Evolutionary conservation across 495 filamentous ascomycete genomes (phyloP).

Genomic region (Parathielavia appendiculata): DNA sequence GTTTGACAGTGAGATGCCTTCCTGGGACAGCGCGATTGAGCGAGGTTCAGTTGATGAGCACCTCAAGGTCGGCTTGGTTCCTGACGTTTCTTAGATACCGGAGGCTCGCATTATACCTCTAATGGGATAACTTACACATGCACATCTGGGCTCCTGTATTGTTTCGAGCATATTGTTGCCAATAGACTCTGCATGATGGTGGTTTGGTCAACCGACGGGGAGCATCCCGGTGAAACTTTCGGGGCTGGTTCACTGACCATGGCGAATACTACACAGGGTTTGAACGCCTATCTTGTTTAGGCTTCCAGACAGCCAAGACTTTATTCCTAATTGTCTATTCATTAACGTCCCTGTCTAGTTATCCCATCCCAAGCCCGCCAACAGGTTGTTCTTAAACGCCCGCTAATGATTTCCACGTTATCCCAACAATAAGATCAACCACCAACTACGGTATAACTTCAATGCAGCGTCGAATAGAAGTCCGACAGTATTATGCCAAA

Average conservation of each 20-base stretch:
- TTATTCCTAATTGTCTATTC: background rate
- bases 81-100: background rate
- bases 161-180: background rate
- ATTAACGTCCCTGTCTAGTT: background rate
- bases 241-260: no score
- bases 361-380: background rate
- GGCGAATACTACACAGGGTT: no score
- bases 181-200: no score
- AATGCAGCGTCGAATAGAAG: no score
- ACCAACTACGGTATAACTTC: no score
- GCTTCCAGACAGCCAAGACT: no score
- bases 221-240: no score
- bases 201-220: no score
- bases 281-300: no score
- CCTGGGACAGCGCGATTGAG: background rate
- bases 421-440: background rate
- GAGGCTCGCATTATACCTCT: background rate
- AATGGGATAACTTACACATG: background rate
- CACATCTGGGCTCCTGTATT: background rate
- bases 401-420: background rate
- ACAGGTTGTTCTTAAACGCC: background rate
- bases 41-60: background rate
- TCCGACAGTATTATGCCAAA: no score
- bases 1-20: background rate
- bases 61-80: background rate